Percentiles rank a stretch among this genome's conserved stretches.
phyloP scores from a whole-genome alignment of 2,329 filamentous ascomycete genomes.

The Aspergillus pseudonomiae region DNA sequence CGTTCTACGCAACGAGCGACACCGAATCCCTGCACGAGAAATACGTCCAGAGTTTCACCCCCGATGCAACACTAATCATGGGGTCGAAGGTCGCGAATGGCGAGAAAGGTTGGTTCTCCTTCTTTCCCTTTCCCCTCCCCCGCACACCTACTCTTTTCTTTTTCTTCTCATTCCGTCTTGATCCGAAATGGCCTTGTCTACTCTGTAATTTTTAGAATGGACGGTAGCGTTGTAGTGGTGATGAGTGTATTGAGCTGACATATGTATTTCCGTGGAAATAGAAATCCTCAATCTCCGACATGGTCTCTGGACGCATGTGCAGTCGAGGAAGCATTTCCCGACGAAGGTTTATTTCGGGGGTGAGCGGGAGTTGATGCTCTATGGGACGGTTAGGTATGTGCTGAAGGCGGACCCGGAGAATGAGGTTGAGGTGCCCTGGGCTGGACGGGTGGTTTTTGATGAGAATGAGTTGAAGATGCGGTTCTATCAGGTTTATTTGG shows the following conservation, averaged over 20 bases:
- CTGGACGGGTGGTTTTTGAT: slow-evolving; percentile 40
- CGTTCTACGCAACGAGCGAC: slow-evolving; percentile 42
- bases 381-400: slow-evolving; percentile 39
- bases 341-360: slow-evolving; percentile 36
- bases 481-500: slow-evolving; percentile 47
- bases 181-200: too few species aligned
- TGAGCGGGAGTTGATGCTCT: slow-evolving; percentile 41
- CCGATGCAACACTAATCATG: slow-evolving; percentile 43
- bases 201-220: too few species aligned
- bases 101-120: slow-evolving; percentile 29
- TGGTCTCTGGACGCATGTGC: slow-evolving; percentile 41
- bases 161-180: too few species aligned
- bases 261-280: slow-evolving; percentile 13
- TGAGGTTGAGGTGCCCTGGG: slow-evolving; percentile 43
- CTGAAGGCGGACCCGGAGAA: slow-evolving; percentile 32
- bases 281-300: slow-evolving; percentile 39
- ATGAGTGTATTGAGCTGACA: too few species aligned
- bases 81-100: slow-evolving; percentile 39
- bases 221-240: too few species aligned
- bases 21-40: slow-evolving; percentile 37
- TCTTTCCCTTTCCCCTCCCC: background rate
- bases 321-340: slow-evolving; percentile 35
- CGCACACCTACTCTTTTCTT: too few species aligned
- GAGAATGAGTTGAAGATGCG: slow-evolving; percentile 36
- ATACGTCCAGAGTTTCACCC: slow-evolving; percentile 39